A percentile compares a stretch with the other conserved stretches of the same genome.
Conservation (phyloP, 1,139 yeast genomes). For the Kurtzmaniella natalensis region DNA sequence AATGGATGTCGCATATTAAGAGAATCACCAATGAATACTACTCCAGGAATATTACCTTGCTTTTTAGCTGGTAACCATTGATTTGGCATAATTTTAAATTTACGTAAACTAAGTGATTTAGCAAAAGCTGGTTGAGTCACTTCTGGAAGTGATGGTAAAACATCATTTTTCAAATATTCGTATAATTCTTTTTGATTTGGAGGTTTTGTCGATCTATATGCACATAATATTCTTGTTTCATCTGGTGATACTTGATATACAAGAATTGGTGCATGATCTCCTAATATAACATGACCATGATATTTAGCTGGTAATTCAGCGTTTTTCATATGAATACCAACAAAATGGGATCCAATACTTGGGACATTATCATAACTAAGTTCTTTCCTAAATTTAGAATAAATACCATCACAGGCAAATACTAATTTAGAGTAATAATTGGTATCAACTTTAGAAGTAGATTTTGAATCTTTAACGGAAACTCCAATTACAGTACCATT, state of each 20-base stretch:
- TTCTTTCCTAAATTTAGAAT: conserved; percentile 84
- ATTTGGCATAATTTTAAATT: conserved; percentile 88
- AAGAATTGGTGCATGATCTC: conserved; percentile 81
- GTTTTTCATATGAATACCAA: conserved; percentile 72
- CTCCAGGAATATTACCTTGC: conserved; percentile 64
- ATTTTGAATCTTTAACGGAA: conserved; percentile 54
- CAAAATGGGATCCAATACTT: conserved; percentile 73
- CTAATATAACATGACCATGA: conserved; percentile 89
- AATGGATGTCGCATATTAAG: conserved; percentile 97
- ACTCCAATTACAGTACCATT: conserved; percentile 48
- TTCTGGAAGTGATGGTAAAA: conserved; percentile 68
- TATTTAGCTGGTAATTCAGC: conserved; percentile 67
- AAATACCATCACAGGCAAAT: conserved; percentile 89
- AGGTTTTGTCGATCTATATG: conserved; percentile 67
- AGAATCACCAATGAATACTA: conserved; percentile 86
- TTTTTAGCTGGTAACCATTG: conserved; percentile 79
- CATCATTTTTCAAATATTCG: conserved; percentile 54
- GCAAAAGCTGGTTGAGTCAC: conserved; percentile 61
- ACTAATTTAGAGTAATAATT: conserved; percentile 59
- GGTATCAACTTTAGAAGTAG: conserved; percentile 18
- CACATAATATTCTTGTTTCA: conserved; percentile 88
- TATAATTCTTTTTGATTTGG: conserved; percentile 69
- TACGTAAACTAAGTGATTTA: conserved; percentile 34
- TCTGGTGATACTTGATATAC: conserved; percentile 80
- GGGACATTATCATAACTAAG: conserved; percentile 58